Conservation (phyloP, 2,329 filamentous ascomycete species). For the Byssothecium circinans region DNA sequence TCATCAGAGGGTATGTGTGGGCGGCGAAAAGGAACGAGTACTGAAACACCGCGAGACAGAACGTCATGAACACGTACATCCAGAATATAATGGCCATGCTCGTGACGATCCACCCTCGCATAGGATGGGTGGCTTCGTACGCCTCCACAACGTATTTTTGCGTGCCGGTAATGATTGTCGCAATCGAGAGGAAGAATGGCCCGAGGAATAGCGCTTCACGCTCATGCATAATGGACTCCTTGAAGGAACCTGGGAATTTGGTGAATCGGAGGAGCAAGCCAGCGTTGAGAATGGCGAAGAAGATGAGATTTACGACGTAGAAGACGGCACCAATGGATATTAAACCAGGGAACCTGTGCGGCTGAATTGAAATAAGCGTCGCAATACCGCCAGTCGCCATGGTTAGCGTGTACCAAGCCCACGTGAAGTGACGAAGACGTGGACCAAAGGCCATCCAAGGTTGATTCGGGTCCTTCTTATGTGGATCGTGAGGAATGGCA, state of each 20-base stretch:
- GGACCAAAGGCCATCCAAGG: conserved; percentile 31
- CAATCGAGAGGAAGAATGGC: conserved; percentile 46
- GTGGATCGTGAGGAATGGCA: conserved; percentile 20
- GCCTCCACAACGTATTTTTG: conserved; percentile 41
- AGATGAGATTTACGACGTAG: conserved; percentile 54
- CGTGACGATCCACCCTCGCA: conserved; percentile 46
- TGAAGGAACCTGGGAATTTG: conserved; percentile 49
- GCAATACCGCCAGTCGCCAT: conserved; percentile 54
- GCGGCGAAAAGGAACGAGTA: conserved; percentile 68
- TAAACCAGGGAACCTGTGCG: conserved; percentile 53
- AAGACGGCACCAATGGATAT: conserved; percentile 55
- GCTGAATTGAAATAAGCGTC: conserved; percentile 48
- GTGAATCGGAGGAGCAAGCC: conserved; percentile 49
- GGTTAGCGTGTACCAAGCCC: conserved; percentile 52
- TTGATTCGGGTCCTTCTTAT: conserved; percentile 38
- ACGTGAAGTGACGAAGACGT: conserved; percentile 48
- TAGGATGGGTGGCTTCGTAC: conserved; percentile 41
- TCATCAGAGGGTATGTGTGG: conserved; percentile 61
- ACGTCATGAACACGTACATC: conserved; percentile 47
- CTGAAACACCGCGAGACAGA: conserved; percentile 45
- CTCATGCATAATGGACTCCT: conserved; percentile 52
- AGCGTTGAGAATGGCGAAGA: conserved; percentile 44
- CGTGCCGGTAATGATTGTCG: conserved; percentile 48
- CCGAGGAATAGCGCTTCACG: conserved; percentile 55
- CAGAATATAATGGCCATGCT: conserved; percentile 48